A percentile compares a stretch with the other conserved stretches of the same genome.
These are phyloP conservation scores for Rhynchospora pubera DNA, from an alignment of 176 grass and related monocot genomes.

Conservation along the genomic window DNA sequence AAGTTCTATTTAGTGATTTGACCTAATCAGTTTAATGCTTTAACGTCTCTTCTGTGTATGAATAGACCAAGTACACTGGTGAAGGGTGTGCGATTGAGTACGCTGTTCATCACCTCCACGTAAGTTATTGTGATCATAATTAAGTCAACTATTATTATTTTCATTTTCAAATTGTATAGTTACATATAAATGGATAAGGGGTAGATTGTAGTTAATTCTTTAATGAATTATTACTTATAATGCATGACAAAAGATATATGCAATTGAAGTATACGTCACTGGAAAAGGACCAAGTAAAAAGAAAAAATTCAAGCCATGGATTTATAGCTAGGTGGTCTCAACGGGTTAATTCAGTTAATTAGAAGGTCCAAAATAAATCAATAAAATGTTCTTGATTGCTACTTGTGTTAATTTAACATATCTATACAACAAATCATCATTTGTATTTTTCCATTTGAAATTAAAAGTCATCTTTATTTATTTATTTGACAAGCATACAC, in stretches of 20 bases:
- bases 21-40: neutral
- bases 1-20: neutral
- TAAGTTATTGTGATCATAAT: constrained; percentile 4
- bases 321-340: too few species aligned
- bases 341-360: too few species aligned
- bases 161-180: neutral
- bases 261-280: neutral
- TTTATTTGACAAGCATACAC: neutral
- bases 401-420: neutral
- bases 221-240: neutral
- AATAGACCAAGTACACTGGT: constrained; percentile 37
- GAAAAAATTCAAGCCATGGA: too few species aligned
- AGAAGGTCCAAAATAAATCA: neutral
- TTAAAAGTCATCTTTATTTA: neutral
- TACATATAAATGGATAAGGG: neutral
- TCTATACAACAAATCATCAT: neutral
- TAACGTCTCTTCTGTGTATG: constrained; percentile 8
- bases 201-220: neutral
- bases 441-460: too few species aligned
- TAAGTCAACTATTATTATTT: neutral
- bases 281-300: neutral
- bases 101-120: constrained; percentile 55
- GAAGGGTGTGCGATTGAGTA: constrained; percentile 54
- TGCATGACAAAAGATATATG: neutral
- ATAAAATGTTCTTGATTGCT: neutral